Evolutionary conservation across 2,329 filamentous ascomycete species (phyloP).

Genomic region (Pseudopyricularia cyperi): DNA sequence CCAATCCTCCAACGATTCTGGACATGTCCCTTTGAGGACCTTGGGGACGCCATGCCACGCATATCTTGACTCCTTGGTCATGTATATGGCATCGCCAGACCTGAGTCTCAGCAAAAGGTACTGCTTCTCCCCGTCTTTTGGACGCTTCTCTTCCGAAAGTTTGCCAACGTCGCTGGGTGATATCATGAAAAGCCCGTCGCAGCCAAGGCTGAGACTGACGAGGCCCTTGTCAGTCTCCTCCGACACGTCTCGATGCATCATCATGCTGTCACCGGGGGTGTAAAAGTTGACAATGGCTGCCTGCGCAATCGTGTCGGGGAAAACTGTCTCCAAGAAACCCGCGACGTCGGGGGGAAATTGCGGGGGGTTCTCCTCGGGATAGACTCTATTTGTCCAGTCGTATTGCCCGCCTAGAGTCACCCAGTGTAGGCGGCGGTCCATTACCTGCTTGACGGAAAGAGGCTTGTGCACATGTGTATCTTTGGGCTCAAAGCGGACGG

Average conservation of each 20-base stretch:
- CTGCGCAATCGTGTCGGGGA: constrained; percentile 66
- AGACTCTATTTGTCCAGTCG: constrained; percentile 82
- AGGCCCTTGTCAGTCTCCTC: constrained; percentile 69
- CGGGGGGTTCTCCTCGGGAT: constrained; percentile 56
- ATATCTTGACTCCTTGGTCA: constrained; percentile 69
- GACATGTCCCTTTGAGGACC: constrained; percentile 68
- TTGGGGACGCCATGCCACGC: constrained; percentile 95
- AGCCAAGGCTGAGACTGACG: constrained; percentile 78
- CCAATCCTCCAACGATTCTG: constrained; percentile 61
- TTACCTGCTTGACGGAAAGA: constrained; percentile 53
- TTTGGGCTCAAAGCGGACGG: constrained; percentile 51
- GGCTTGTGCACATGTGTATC: constrained; percentile 64
- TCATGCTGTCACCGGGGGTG: constrained; percentile 78
- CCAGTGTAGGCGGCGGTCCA: constrained; percentile 80
- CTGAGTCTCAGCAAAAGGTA: constrained; percentile 53
- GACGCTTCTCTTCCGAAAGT: constrained; percentile 13
- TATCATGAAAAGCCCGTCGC: constrained; percentile 79
- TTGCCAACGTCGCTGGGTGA: constrained; percentile 41
- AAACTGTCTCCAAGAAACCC: constrained; percentile 52
- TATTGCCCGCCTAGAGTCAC: constrained; percentile 91
- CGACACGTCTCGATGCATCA: constrained; percentile 86
- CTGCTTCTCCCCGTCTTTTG: constrained; percentile 21
- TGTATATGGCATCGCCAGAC: constrained; percentile 83
- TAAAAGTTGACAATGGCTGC: constrained; percentile 94
- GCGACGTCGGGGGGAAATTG: constrained; percentile 64